phyloP scores from a whole-genome alignment of 2,329 filamentous ascomycete species.

The Aureobasidium musti region DNA sequence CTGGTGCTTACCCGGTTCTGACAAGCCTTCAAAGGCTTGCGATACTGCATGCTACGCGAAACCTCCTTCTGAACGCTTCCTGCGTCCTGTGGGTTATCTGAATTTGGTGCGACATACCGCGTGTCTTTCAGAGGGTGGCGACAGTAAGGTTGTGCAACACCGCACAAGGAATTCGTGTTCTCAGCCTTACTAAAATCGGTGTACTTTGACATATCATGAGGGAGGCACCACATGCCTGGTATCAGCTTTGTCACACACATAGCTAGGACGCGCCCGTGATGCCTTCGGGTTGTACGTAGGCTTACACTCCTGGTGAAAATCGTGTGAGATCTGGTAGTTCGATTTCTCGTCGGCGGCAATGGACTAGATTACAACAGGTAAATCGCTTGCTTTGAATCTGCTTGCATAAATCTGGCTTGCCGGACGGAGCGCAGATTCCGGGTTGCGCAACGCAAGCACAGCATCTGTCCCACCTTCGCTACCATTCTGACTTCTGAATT shows the following conservation, averaged over 20 bases:
- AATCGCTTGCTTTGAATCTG: not conserved
- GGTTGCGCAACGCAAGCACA: conserved; percentile 10
- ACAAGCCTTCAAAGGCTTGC: not conserved
- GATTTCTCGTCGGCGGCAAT: not conserved
- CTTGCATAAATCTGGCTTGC: no score
- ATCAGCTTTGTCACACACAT: not conserved
- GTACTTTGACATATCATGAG: not conserved
- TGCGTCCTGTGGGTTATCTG: not conserved
- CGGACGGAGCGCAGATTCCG: not conserved
- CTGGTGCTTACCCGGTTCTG: not conserved
- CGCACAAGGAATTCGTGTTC: not conserved
- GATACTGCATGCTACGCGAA: not conserved
- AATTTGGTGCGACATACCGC: conserved; percentile 1
- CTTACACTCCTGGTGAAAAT: no score
- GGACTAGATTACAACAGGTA: no score
- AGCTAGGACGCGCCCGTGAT: not conserved
- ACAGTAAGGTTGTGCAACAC: not conserved
- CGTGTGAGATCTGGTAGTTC: no score
- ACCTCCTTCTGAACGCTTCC: not conserved
- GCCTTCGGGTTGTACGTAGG: not conserved
- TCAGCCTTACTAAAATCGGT: not conserved
- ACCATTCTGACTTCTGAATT: not conserved
- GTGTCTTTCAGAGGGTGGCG: not conserved
- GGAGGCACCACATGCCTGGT: not conserved
- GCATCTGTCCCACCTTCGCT: not conserved